Evolutionary conservation across 2,329 filamentous ascomycete species (phyloP), one percentile per base, ranked within the genome.

Genomic region (Microdochium nivale): DNA sequence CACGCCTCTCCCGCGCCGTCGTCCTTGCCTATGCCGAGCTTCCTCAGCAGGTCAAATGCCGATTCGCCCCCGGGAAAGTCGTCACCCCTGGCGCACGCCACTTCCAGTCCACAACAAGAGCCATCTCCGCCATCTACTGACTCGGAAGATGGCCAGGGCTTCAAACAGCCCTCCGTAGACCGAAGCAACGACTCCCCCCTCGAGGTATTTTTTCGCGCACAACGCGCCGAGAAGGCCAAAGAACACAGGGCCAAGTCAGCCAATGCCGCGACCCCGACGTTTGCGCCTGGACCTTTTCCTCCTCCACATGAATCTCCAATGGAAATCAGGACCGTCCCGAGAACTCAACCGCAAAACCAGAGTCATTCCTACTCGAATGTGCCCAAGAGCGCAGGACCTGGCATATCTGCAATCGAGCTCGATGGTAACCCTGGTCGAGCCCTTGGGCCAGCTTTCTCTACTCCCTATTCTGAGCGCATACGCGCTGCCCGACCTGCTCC

Each of bases 1-100:
- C 91, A 96, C 68, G 88, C 90, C 40, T 97, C 94, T 9, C 94
- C 94, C 21, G 92, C 91, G 1, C 87, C 94, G 0, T 95, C 90
- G 9, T 84, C 90, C 21, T 35, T 53, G 25, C 52, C 52, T 8
- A 47, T 53, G 46, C 52, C 52, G 23, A 56, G 54, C 14, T 58
- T 59, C 35, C 50, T 87, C 55, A 86, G 87, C 25, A 91, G 87
- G 61, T 84, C 88, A 0, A 77, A 88, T 13, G 84, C 84, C 3
- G 84, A 87, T 52, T 84, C 84, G 3, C 81, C 78, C 5, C 60
- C 67, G 54, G 59, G 70, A 52, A 73, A 77, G 56, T 44, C 40
- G 8, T 84, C 84, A 3, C 81, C 78, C 5, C 60, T 68, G 54
- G 59, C 70, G 52, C 73, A 77, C 55, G 68, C 72, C 49, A 53